A percentile compares a stretch with the other conserved stretches of the same genome.
Conservation (phyloP, 2,329 filamentous ascomycete genomes). For the Cytospora mali region DNA sequence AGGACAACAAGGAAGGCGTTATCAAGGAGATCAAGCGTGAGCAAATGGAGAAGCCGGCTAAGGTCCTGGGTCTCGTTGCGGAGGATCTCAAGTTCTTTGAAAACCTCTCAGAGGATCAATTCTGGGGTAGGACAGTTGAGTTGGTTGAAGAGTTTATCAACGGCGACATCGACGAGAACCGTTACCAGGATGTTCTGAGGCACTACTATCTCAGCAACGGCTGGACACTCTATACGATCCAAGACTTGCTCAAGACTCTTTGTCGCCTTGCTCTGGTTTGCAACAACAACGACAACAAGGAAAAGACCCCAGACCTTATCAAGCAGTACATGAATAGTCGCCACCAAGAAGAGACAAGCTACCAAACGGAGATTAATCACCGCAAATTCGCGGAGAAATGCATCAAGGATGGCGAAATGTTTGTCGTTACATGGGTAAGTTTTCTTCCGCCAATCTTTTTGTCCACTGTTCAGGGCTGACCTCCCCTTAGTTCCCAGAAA, state of each 20-base stretch:
- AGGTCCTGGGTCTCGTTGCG: constrained; percentile 80
- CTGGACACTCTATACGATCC: constrained; percentile 91
- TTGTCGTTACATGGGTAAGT: constrained; percentile 88
- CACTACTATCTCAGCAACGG: constrained; percentile 89
- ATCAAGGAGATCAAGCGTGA: constrained; percentile 73
- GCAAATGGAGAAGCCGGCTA: constrained; percentile 76
- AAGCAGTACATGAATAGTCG: constrained; percentile 83
- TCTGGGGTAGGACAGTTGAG: constrained; percentile 82
- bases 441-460: not conserved
- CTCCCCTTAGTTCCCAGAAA: constrained; percentile 62
- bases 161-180: constrained; percentile 77
- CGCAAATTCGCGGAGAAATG: constrained; percentile 91
- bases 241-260: constrained; percentile 81
- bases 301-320: constrained; percentile 90
- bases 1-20: constrained; percentile 75
- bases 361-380: constrained; percentile 85
- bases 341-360: constrained; percentile 81
- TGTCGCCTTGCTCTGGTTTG: constrained; percentile 81
- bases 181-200: constrained; percentile 87
- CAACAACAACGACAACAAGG: constrained; percentile 83
- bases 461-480: not conserved
- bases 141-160: constrained; percentile 86
- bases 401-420: constrained; percentile 90
- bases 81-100: constrained; percentile 80
- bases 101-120: constrained; percentile 63